Evolutionary conservation across 148 eudicot genomes (phyloP), one percentile per base, ranked within the genome.

Genomic region (Silene uniflora): DNA sequence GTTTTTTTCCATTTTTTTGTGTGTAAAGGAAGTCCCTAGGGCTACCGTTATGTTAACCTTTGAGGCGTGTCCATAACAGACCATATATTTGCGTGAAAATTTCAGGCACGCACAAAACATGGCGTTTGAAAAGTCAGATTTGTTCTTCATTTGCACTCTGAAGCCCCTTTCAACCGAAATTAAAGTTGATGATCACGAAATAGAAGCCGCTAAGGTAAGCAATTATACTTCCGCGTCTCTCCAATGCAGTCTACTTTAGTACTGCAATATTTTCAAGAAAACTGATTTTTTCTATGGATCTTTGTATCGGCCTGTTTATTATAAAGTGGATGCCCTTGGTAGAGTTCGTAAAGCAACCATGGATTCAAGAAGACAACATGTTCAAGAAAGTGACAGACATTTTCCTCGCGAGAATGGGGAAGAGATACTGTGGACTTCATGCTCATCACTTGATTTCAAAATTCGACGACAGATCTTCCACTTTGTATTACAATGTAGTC

Each of bases 301-400:
- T 47, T 39, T 17, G n/a, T n/a, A n/a, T n/a, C n/a, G n/a, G n/a
- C n/a, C n/a, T n/a, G n/a, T 22, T 22, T 17, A 9, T 35, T 9
- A 19, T 82, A 79, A 88, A 93, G 96, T 93, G 98, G 98, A 93
- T 93, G 96, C 93, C 98, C 9, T 76, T 93, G 71, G 78, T 73
- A 23, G 93, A 93, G 73, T 91, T 91, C 67, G 90, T 83, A 35
- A 76, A 85, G 76, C 96, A 93, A 70, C 93, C 98, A 42, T 76
- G 83, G 72, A 86, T 88, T 73, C 86, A 85, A 79, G 89, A 84
- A 72, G 93, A 93, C 81, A 77, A 69, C 75, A 89, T 91, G 96
- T 86, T 91, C 81, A 91, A 82, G 87, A 89, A 87, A 80, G 87
- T 93, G 58, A 80, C 84, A 0, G 93, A 88, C 77, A 88, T 93